Percentiles rank a stretch among this genome's conserved stretches.
These are phyloP conservation scores for Aegilops speltoides DNA, from an alignment of 176 grass and related monocot genomes.

Conservation along the genomic window DNA sequence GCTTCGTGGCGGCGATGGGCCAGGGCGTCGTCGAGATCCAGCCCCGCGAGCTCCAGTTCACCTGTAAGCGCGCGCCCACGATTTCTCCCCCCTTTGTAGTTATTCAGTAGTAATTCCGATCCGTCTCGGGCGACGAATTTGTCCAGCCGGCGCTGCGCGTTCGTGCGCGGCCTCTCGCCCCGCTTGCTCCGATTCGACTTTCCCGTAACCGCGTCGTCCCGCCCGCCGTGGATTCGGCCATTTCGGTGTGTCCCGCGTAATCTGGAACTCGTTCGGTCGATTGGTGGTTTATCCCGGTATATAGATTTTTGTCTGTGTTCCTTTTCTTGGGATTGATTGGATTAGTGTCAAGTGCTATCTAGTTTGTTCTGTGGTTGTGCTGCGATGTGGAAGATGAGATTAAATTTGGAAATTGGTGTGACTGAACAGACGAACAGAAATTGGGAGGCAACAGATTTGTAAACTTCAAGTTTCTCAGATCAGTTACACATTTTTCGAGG, in stretches of 20 bases:
- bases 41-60: slow-evolving; percentile 83
- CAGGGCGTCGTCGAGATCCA: slow-evolving; percentile 88
- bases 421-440: neutral
- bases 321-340: neutral
- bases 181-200: neutral
- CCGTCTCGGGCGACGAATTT: neutral
- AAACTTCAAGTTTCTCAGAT: neutral
- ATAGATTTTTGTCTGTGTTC: neutral
- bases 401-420: neutral
- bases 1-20: slow-evolving; percentile 39
- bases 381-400: neutral
- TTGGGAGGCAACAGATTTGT: neutral
- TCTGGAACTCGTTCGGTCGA: neutral
- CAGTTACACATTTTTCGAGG: neutral
- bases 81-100: neutral
- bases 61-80: slow-evolving; percentile 52
- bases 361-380: neutral
- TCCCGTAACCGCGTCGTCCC: neutral
- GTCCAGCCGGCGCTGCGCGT: neutral
- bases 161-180: neutral
- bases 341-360: neutral
- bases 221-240: neutral
- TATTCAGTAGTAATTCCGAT: neutral
- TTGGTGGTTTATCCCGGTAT: neutral
- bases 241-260: neutral